phyloP scores from a whole-genome alignment of 1,284 basidiomycete genomes.

The Exobasidium cylindrosporum region DNA sequence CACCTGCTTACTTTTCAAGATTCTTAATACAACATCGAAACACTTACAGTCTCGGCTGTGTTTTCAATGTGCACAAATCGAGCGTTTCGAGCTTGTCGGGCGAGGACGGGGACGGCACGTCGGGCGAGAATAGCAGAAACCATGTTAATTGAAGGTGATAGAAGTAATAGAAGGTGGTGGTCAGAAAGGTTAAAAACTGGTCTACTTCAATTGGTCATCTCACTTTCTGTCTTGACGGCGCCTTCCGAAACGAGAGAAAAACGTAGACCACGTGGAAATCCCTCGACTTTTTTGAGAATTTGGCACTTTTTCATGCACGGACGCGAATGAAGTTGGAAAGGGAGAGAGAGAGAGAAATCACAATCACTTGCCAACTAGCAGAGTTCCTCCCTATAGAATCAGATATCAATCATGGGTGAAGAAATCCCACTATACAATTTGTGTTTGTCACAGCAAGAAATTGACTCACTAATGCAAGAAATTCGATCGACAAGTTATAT shows the following conservation, averaged over 20 bases:
- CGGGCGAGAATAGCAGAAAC: conserved; percentile 8
- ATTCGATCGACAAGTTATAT: conserved; percentile 4
- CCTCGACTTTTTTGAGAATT: too few species aligned
- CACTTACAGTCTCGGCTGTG: conserved; percentile 51
- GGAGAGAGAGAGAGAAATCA: too few species aligned
- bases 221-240: neutral
- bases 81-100: conserved; percentile 10
- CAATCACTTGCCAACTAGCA: too few species aligned
- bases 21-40: too few species aligned
- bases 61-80: conserved; percentile 52
- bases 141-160: too few species aligned
- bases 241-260: neutral
- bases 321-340: neutral
- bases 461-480: conserved; percentile 6
- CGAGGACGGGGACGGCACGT: conserved; percentile 5
- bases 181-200: too few species aligned
- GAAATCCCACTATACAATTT: conserved; percentile 6
- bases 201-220: neutral
- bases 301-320: too few species aligned
- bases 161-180: too few species aligned
- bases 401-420: neutral
- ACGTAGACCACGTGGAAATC: too few species aligned
- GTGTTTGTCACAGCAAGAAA: neutral
- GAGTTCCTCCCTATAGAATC: too few species aligned
- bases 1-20: neutral